These are phyloP conservation scores for Agaricus blazei DNA, from an alignment of 768 basidiomycete genomes.

Conservation along the genomic window DNA sequence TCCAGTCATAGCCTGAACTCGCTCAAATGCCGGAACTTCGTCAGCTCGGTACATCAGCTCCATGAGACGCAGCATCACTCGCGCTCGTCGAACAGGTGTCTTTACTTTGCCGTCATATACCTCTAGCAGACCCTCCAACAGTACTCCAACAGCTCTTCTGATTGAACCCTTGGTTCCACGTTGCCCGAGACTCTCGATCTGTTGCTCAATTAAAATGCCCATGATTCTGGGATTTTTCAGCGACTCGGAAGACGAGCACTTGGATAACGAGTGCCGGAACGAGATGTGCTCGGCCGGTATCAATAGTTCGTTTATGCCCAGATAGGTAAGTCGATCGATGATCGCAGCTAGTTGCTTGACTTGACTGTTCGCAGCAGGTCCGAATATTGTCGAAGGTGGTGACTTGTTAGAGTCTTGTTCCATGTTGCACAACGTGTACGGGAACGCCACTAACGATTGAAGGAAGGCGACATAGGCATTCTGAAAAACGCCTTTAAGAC, in stretches of 20 bases:
- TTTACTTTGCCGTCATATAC: slow-evolving; percentile 38
- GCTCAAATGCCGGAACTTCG: slow-evolving; percentile 23
- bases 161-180: slow-evolving; percentile 57
- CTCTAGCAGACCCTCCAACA: slow-evolving; percentile 45
- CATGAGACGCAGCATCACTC: slow-evolving; percentile 49
- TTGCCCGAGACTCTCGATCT: slow-evolving; percentile 49
- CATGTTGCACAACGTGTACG: slow-evolving; percentile 41
- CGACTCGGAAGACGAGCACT: slow-evolving; percentile 1
- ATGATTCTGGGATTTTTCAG: slow-evolving; percentile 20
- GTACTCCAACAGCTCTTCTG: slow-evolving; percentile 26
- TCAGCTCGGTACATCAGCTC: slow-evolving; percentile 41
- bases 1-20: slow-evolving; percentile 30
- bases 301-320: slow-evolving; percentile 64
- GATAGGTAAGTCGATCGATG: slow-evolving; percentile 62
- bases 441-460: slow-evolving; percentile 48
- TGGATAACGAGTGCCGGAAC: slow-evolving; percentile 21
- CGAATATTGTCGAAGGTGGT: slow-evolving; percentile 31
- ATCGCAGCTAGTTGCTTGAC: slow-evolving; percentile 55
- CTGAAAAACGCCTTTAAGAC: slow-evolving; percentile 26
- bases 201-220: slow-evolving; percentile 59
- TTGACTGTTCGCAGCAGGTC: slow-evolving; percentile 24
- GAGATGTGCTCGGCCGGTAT: slow-evolving; percentile 46
- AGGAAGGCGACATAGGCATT: slow-evolving; percentile 55
- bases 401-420: slow-evolving; percentile 23
- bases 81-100: slow-evolving; percentile 56